Evolutionary conservation across 2,329 filamentous ascomycete genomes (phyloP).

Genomic region (Penicillium rolfsii): DNA sequence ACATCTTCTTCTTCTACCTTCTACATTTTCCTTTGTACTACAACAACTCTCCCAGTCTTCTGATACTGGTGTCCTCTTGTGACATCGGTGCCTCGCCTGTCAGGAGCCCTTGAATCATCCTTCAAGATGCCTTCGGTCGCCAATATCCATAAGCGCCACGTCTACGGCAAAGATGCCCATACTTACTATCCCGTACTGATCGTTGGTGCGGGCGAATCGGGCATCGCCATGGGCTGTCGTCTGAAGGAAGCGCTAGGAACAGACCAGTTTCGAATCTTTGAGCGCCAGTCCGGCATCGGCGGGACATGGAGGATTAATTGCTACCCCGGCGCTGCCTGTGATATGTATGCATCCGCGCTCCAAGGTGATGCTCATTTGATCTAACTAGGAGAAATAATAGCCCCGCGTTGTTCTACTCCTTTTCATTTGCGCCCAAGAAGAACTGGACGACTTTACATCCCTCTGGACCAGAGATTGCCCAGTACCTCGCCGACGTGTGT

Average conservation of each 20-base stretch:
- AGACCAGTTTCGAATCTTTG: constrained; percentile 64
- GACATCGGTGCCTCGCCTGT: background rate
- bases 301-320: constrained; percentile 68
- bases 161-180: constrained; percentile 44
- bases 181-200: constrained; percentile 57
- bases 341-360: constrained; percentile 46
- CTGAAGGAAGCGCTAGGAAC: constrained; percentile 62
- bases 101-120: background rate
- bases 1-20: background rate
- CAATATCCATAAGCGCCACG: constrained; percentile 46
- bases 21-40: background rate
- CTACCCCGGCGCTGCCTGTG: constrained; percentile 63
- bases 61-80: background rate
- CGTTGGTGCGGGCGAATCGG: constrained; percentile 66
- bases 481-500: constrained; percentile 59
- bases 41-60: background rate
- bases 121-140: constrained; percentile 36
- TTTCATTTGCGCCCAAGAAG: constrained; percentile 58
- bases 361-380: background rate
- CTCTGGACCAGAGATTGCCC: constrained; percentile 54
- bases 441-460: constrained; percentile 57
- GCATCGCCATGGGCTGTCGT: constrained; percentile 63
- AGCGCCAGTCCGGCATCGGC: constrained; percentile 60
- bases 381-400: constrained; percentile 34
- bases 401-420: constrained; percentile 60